phyloP scores from a whole-genome alignment of 495 filamentous ascomycete genomes.

The Bombardia bombarda region DNA sequence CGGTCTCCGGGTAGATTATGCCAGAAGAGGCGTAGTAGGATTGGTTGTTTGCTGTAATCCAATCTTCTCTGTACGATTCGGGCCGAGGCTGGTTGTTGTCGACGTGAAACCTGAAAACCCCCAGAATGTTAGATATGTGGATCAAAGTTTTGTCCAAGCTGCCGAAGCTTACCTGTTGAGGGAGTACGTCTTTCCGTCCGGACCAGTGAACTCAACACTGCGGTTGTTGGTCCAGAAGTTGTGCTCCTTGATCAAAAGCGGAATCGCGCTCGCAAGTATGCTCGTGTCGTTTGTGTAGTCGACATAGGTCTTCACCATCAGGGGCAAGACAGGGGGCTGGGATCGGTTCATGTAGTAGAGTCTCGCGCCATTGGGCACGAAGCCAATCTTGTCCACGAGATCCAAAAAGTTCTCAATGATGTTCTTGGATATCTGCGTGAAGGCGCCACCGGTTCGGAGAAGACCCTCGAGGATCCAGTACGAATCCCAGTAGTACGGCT shows the following conservation, averaged over 20 bases:
- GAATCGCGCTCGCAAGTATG: conserved; percentile 36
- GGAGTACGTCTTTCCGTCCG: conserved; percentile 27
- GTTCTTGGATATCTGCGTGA: conserved; percentile 38
- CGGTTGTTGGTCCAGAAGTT: conserved; percentile 39
- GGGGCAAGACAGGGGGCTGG: conserved; percentile 40
- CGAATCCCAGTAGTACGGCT: conserved; percentile 47
- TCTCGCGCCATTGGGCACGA: conserved; percentile 42
- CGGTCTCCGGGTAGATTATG: conserved; percentile 39
- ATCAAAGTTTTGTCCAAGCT: background rate
- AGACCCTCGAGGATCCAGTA: conserved; percentile 46
- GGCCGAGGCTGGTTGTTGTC: conserved; percentile 42
- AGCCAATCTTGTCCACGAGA: conserved; percentile 41
- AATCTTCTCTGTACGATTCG: conserved; percentile 43
- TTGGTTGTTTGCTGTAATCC: conserved; percentile 35
- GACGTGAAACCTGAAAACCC: conserved; percentile 30
- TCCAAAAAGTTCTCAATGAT: conserved; percentile 46
- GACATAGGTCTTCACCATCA: conserved; percentile 41
- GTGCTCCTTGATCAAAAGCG: conserved; percentile 41
- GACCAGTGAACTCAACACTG: conserved; percentile 24
- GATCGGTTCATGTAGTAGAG: conserved; percentile 42
- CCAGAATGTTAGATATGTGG: background rate
- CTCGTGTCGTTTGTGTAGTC: conserved; percentile 43
- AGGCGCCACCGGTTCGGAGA: conserved; percentile 40
- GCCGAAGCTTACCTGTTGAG: conserved; percentile 29
- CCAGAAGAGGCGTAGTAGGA: conserved; percentile 37